Evolutionary conservation across 139 green algal genomes (phyloP), one percentile per base, ranked within the genome.

Genomic region (Pleodorina starrii): DNA sequence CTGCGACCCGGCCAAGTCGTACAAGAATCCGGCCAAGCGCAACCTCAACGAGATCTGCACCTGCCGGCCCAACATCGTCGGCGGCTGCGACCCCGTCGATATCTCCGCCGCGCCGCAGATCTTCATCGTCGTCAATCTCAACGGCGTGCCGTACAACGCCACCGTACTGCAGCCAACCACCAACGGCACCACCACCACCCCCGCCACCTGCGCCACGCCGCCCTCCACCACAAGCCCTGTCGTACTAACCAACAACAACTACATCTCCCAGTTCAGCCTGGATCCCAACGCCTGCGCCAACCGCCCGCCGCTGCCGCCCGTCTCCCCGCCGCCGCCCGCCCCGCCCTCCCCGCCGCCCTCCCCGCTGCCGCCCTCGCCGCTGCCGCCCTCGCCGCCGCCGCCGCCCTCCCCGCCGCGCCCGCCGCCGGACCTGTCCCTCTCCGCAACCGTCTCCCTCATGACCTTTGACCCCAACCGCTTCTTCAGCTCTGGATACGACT

Each of bases 401-500:
- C 50, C 84, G 38, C 50, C 36, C 3, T 23, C 36, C 35, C 68
- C 68, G 1, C 50, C 83, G 6, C 35, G 40, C 5, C 84, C 84
- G 25, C 84, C 84, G 6, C 84, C 84, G 1, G 19, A 81, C 69
- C 48, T 82, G 7, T 32, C 36, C 17, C 27, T 72, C 42, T 59
- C 16, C 36, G 48, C 84, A 21, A 69, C 32, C 23, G 35, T 89
- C 69, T 83, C 84, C 29, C 19, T 89, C 10, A 89, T 73, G 44
- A 83, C 48, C 27, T 83, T 46, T 48, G n/a, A 59, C 48, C 63
- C 44, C 43, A n/a, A 38, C 32, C 68, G 69, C 38, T 63, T 82
- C 84, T 89, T 82, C 69, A 60, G 32, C 48, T 79, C 69, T 7
- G 69, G 69, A 21, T 71, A n/a, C 25, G 84, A 89, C 69, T 89